These are phyloP conservation scores for Podospora australis DNA, from an alignment of 495 filamentous ascomycete species.

Conservation along the genomic window DNA sequence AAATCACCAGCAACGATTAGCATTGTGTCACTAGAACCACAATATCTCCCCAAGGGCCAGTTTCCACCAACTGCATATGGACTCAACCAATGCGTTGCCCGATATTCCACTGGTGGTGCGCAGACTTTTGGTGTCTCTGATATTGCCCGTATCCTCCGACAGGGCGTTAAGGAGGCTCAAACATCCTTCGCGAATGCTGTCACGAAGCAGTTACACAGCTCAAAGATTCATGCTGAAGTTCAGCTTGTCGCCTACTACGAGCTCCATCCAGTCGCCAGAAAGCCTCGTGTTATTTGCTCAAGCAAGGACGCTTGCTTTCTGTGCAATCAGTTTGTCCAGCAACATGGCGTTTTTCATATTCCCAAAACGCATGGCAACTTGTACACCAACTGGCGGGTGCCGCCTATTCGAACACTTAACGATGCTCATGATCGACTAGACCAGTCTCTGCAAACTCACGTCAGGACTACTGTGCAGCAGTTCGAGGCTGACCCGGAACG, in stretches of 20 bases:
- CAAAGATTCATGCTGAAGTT: constrained; percentile 45
- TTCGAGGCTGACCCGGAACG: not conserved
- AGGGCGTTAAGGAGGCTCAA: not conserved
- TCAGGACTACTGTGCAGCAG: not conserved
- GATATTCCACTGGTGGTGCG: not conserved
- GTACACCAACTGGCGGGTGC: constrained; percentile 34
- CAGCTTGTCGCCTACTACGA: constrained; percentile 42
- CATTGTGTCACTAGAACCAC: constrained; percentile 18
- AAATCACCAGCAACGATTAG: constrained; percentile 19
- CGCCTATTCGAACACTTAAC: constrained; percentile 2
- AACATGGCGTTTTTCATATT: constrained; percentile 35
- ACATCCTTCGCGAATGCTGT: not conserved
- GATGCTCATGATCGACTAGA: constrained; percentile 6
- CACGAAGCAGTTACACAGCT: constrained; percentile 18
- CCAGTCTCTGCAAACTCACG: constrained; percentile 2
- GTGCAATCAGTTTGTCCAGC: constrained; percentile 37
- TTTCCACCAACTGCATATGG: not conserved
- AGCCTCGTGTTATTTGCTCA: constrained; percentile 42
- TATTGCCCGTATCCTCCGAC: no score
- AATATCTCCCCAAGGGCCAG: constrained; percentile 13
- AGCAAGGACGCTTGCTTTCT: constrained; percentile 48
- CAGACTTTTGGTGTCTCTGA: not conserved
- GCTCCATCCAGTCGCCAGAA: constrained; percentile 11
- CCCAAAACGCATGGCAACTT: constrained; percentile 36
- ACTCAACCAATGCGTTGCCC: constrained; percentile 1